Conservation (phyloP, 225 moss, liverwort and hornwort species). For the Pleurozium schreberi region DNA sequence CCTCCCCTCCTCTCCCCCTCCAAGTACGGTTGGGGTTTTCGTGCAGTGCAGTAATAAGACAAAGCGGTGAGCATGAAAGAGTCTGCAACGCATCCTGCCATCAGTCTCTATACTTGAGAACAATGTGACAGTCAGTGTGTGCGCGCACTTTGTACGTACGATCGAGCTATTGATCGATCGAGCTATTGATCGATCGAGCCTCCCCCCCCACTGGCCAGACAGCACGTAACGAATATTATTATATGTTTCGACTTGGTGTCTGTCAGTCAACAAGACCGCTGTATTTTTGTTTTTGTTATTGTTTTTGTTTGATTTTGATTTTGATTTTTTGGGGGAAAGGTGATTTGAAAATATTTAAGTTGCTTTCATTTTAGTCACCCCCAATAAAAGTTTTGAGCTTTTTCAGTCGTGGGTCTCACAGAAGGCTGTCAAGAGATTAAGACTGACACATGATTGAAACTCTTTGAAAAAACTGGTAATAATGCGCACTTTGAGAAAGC, state of each 20-base stretch:
- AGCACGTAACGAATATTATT: background rate
- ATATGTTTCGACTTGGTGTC: background rate
- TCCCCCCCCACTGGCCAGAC: background rate
- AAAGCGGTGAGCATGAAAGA: background rate
- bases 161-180: no score
- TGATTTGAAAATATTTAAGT: background rate
- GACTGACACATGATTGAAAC: background rate
- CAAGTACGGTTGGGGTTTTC: background rate
- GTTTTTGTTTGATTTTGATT: background rate
- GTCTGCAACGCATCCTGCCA: background rate
- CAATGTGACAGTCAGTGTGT: background rate
- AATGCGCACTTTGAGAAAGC: background rate
- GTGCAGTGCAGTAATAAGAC: background rate
- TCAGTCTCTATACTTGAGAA: background rate
- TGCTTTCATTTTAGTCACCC: background rate
- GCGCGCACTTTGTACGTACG: background rate
- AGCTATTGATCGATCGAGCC: no score
- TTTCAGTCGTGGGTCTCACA: background rate
- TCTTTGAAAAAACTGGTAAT: background rate
- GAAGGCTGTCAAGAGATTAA: background rate
- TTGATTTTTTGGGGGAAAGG: no score
- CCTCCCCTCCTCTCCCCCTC: background rate
- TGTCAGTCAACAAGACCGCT: background rate
- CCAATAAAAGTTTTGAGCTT: background rate
- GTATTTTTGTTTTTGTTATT: no score